Conservation (phyloP, 768 basidiomycete species). For the Naganishia onofrii region DNA sequence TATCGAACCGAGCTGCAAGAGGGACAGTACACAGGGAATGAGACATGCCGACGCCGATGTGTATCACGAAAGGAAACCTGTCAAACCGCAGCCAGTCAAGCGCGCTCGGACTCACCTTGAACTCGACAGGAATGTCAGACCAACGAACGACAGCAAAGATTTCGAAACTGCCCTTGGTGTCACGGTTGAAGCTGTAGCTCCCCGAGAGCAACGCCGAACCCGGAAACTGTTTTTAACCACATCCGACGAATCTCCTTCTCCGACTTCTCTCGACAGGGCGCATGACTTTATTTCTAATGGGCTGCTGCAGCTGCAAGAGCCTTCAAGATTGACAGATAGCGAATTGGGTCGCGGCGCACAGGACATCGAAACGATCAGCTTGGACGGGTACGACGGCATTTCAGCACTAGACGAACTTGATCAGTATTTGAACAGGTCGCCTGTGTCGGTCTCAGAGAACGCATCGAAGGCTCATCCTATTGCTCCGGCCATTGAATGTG, state of each 20-base stretch:
- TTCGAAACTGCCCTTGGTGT: background rate
- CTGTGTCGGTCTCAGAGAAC: background rate
- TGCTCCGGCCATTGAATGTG: background rate
- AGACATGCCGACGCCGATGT: background rate
- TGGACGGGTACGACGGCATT: background rate
- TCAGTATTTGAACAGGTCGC: background rate
- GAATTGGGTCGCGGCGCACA: background rate
- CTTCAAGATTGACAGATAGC: background rate
- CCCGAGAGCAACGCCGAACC: background rate
- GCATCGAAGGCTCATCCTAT: background rate
- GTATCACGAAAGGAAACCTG: background rate
- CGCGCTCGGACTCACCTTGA: background rate
- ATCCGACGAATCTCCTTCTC: background rate
- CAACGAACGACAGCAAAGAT: background rate
- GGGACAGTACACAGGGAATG: background rate
- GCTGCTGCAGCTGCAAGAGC: background rate
- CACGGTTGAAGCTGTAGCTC: background rate
- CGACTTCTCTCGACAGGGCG: background rate
- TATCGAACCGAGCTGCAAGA: background rate
- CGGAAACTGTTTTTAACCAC: background rate
- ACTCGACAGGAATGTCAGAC: too few species aligned
- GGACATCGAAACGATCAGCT: background rate
- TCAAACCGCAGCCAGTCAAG: constrained; percentile 13
- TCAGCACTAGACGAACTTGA: background rate
- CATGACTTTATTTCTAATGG: background rate